Evolutionary conservation across 1,284 basidiomycete genomes (phyloP).

Genomic region (Cystobasidiaceae sp.): DNA sequence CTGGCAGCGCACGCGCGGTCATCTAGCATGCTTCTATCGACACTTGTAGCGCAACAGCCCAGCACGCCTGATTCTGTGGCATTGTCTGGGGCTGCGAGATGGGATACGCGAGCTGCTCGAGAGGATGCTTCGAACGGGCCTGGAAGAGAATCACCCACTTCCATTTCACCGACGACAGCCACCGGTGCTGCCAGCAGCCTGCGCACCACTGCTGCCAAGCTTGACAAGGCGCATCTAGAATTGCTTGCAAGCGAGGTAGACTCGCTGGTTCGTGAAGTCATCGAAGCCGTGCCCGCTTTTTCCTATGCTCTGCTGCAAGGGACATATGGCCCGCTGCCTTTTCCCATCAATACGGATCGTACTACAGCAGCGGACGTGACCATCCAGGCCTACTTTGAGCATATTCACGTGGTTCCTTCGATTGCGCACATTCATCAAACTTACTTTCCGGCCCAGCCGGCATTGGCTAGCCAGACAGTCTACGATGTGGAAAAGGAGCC

Average conservation of each 20-base stretch:
- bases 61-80: neutral
- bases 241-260: constrained; percentile 16
- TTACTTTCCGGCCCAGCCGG: neutral
- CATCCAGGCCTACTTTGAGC: constrained; percentile 8
- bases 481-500: neutral
- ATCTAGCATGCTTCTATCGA: neutral
- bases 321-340: constrained; percentile 20
- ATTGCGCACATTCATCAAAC: neutral
- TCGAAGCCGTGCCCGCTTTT: constrained; percentile 29
- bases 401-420: neutral
- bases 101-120: neutral
- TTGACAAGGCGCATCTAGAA: constrained; percentile 8
- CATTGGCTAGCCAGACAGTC: neutral
- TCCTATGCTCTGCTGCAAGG: constrained; percentile 22
- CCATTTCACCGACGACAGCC: neutral
- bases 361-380: neutral
- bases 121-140: neutral
- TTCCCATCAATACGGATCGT: neutral
- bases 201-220: neutral
- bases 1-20: neutral
- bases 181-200: neutral
- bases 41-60: too few relatives aligned
- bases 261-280: constrained; percentile 19
- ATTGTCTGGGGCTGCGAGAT: neutral
- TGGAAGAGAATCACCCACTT: too few relatives aligned